Evolutionary conservation across 805 yeast species (phyloP).

Genomic region (Wickerhamomyces alni): DNA sequence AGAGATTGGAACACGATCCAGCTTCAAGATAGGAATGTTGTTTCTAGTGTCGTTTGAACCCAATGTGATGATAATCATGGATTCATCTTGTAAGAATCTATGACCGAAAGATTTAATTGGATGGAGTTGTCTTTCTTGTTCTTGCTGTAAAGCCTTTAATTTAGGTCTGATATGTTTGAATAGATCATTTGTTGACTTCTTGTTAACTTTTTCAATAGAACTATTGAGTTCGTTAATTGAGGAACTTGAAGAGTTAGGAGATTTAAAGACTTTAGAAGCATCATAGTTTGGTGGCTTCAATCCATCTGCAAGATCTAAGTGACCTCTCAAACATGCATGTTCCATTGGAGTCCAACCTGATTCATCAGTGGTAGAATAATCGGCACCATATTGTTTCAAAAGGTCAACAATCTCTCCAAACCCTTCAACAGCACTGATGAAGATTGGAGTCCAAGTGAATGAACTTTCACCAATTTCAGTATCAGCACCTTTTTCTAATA

Average conservation of each 20-base stretch:
- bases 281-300: conserved; percentile 46
- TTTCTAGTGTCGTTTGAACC: conserved; percentile 81
- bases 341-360: conserved; percentile 98
- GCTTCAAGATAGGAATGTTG: conserved; percentile 49
- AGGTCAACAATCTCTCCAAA: conserved; percentile 46
- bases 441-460: conserved; percentile 94
- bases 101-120: conserved; percentile 86
- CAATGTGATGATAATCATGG: conserved; percentile 71
- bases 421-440: conserved; percentile 88
- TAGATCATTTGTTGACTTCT: conserved; percentile 11
- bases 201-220: conserved; percentile 13
- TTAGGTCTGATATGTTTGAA: conserved; percentile 17
- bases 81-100: conserved; percentile 58
- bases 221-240: conserved; percentile 11
- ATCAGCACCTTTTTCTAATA: conserved; percentile 58
- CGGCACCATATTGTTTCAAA: conserved; percentile 49
- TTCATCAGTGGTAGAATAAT: conserved; percentile 55
- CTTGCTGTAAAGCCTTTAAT: conserved; percentile 3
- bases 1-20: conserved; percentile 69
- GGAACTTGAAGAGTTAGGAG: conserved; percentile 8
- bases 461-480: conserved; percentile 70
- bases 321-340: conserved; percentile 90
- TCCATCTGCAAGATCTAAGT: conserved; percentile 59
- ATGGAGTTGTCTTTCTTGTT: conserved; percentile 19
- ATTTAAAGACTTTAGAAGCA: conserved; percentile 19